Conservation (phyloP, 2,329 filamentous ascomycete species). For the Penicillium sp. region DNA sequence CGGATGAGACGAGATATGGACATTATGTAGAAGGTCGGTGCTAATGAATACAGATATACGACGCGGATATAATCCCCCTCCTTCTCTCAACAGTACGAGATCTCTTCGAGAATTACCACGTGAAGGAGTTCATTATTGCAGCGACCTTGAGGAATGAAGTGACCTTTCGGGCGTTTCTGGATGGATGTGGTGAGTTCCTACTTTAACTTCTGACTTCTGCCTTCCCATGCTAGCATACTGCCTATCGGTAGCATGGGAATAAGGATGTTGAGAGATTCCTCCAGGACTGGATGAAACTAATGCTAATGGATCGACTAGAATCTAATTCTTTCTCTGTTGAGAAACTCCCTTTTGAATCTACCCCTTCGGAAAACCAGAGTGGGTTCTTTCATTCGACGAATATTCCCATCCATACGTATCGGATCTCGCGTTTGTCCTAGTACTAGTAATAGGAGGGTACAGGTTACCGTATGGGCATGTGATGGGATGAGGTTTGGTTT, state of each 20-base stretch:
- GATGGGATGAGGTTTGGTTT: too few relatives aligned
- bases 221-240: too few relatives aligned
- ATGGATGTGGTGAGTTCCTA: constrained; percentile 60
- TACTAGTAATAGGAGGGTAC: too few relatives aligned
- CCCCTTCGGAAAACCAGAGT: constrained; percentile 47
- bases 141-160: constrained; percentile 65
- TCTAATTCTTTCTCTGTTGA: constrained; percentile 40
- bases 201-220: not conserved
- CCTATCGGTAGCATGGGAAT: too few relatives aligned
- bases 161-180: constrained; percentile 63
- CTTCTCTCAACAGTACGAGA: constrained; percentile 60
- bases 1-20: too few relatives aligned
- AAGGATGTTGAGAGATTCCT: too few relatives aligned
- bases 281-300: not conserved
- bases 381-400: constrained; percentile 53
- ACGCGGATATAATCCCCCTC: constrained; percentile 60
- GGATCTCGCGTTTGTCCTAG: constrained; percentile 33
- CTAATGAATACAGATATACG: constrained; percentile 58
- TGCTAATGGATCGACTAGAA: constrained; percentile 27
- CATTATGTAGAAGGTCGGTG: not conserved
- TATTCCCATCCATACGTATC: constrained; percentile 45
- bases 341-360: constrained; percentile 48
- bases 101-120: constrained; percentile 59
- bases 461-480: too few relatives aligned
- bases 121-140: constrained; percentile 61